Evolutionary conservation across 805 yeast species (phyloP).

Genomic region (Wickerhamomyces bovis): DNA sequence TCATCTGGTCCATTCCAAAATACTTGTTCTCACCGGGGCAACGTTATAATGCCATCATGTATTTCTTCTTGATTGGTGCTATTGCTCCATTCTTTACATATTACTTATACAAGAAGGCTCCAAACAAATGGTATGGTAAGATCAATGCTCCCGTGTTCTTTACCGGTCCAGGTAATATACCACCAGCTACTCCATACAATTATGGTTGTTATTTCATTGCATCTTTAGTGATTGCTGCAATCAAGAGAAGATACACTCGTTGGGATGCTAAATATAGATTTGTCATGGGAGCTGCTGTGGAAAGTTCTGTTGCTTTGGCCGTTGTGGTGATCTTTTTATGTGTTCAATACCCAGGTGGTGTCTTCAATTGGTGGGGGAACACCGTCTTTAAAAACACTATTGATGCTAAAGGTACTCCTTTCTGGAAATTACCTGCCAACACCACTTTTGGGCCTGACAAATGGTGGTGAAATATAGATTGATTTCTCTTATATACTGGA

Average conservation of each 20-base stretch:
- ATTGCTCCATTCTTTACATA: slow-evolving; percentile 32
- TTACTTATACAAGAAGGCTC: slow-evolving; percentile 24
- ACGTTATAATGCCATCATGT: slow-evolving; percentile 47
- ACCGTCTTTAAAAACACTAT: slow-evolving; percentile 37
- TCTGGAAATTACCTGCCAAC: slow-evolving; percentile 31
- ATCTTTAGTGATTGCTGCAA: slow-evolving; percentile 37
- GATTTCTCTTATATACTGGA: too few species aligned
- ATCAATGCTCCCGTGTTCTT: slow-evolving; percentile 62
- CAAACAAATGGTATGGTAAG: slow-evolving; percentile 28
- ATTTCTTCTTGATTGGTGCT: slow-evolving; percentile 52
- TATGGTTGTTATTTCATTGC: slow-evolving; percentile 48
- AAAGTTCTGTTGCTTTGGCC: slow-evolving; percentile 58
- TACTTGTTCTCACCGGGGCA: slow-evolving; percentile 42
- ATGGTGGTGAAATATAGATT: slow-evolving; percentile 1
- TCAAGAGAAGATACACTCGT: slow-evolving; percentile 40
- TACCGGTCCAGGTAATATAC: slow-evolving; percentile 53
- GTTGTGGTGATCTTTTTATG: slow-evolving; percentile 49
- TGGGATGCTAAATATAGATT: slow-evolving; percentile 62
- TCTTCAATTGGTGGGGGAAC: slow-evolving; percentile 56
- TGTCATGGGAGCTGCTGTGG: slow-evolving; percentile 54
- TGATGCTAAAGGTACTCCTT: slow-evolving; percentile 29
- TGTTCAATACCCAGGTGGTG: slow-evolving; percentile 40
- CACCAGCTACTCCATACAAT: slow-evolving; percentile 71
- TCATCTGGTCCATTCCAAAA: slow-evolving; percentile 47
- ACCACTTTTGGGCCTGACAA: slow-evolving; percentile 31